Base-by-base conservation (phyloP, 352 stramenopile species). In the Albugo candida region DNA sequence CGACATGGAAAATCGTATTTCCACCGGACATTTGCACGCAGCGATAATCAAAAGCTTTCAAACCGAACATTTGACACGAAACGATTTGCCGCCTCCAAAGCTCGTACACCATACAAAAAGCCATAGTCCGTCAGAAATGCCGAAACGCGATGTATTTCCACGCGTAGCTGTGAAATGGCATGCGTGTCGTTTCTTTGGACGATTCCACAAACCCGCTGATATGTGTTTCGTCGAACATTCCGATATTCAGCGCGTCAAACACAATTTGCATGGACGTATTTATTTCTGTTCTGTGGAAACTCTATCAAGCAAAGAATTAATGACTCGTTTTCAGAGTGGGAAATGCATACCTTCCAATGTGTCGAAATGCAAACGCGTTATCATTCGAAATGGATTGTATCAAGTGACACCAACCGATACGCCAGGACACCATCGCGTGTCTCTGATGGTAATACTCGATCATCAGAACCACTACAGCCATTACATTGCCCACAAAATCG, bases 201-300 rank as follows among this genome's bases (percentile, higher is more conserved):
- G 78, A 1, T 84, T 91, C 36, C 73, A 84, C 38, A 91, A 86
- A 53, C 78, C 75, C 35, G 63, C 83, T 13, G 78, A 91, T 46
- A 86, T 91, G 40, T 83, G 87, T 48, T 91, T 88, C 53, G 73
- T 88, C 31, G 78, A 91, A 58, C 87, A 87, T 24, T 67, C 74
- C 39, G 85, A 19, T 19, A 43, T 43, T 10, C 38, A 31, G 24
- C 24, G 8, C 8, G 24, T 10, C 3, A 31, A 31, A 8, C 24
- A 31, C 24, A 31, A 31, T 8, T 8, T 10, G 24, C 24, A 31
- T 3, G 8, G 38, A 19, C 3, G 3, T 8, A 43, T 43, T 8
- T 8, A 43, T 8, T 43, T 19, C 8, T 24, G 38, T 8, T 43
- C 38, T 8, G 20, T 43, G 8, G 38, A 43, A 24, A 24, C 38